Conservation (phyloP, 306 rosid species). For the Pterocarpus macrocarpus region DNA sequence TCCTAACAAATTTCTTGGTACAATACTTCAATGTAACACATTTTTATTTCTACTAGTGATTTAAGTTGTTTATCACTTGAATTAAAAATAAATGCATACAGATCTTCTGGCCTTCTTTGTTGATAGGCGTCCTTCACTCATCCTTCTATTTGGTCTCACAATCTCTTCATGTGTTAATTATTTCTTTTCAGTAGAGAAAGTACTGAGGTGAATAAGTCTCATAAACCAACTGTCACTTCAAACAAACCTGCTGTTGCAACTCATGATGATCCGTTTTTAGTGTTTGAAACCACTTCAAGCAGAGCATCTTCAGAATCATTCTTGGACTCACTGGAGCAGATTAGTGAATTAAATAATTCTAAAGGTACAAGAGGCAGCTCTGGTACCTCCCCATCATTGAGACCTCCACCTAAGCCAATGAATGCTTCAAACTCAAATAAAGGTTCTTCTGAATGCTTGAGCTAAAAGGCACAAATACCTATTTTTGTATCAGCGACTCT, state of each 20-base stretch:
- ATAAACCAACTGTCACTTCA: constrained; percentile 46
- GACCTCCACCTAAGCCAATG: constrained; percentile 71
- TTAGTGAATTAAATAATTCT: constrained; percentile 57
- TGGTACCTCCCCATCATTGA: constrained; percentile 57
- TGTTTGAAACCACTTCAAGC: constrained; percentile 68
- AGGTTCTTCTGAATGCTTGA: constrained; percentile 56
- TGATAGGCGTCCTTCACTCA: neutral
- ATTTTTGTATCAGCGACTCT: constrained; percentile 30
- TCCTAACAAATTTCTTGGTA: constrained; percentile 14
- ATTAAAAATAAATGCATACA: neutral
- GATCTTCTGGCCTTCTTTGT: constrained; percentile 25
- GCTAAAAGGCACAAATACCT: constrained; percentile 31
- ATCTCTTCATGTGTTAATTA: constrained; percentile 23
- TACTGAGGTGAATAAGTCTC: constrained; percentile 40
- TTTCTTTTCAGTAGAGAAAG: constrained; percentile 38
- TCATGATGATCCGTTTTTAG: constrained; percentile 70
- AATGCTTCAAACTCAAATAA: constrained; percentile 55
- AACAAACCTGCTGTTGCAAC: constrained; percentile 50
- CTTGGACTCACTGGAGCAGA: constrained; percentile 63
- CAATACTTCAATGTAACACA: neutral
- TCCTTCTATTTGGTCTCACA: constrained; percentile 28
- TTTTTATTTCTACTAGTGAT: neutral
- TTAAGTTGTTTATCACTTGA: constrained; percentile 33
- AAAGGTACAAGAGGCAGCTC: constrained; percentile 53
- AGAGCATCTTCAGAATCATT: constrained; percentile 57